Conservation (phyloP, 768 basidiomycete species). For the Pulveroboletus ravenelii region DNA sequence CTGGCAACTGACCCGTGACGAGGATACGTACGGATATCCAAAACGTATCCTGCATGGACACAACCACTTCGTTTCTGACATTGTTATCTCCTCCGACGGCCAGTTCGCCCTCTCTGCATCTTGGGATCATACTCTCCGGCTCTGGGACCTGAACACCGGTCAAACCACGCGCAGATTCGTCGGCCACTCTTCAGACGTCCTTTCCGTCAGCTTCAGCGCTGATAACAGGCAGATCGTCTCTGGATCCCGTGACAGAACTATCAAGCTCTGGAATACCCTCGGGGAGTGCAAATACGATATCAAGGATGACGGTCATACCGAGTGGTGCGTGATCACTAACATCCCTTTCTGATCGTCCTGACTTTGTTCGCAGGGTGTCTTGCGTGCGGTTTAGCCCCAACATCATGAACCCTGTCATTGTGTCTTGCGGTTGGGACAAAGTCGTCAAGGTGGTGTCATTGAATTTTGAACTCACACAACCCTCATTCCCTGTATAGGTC, state of each 20-base stretch:
- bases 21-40: conserved; percentile 89
- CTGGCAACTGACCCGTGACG: conserved; percentile 95
- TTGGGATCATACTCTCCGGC: conserved; percentile 99
- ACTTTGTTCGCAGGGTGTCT: conserved; percentile 67
- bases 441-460: conserved; percentile 85
- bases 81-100: conserved; percentile 98
- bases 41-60: conserved; percentile 97
- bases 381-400: conserved; percentile 99
- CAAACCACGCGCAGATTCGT: conserved; percentile 95
- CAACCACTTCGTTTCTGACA: conserved; percentile 99
- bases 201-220: conserved; percentile 98
- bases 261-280: conserved; percentile 99
- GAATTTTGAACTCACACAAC: background rate
- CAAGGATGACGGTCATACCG: conserved; percentile 95
- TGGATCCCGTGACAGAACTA: conserved; percentile 92
- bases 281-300: conserved; percentile 99
- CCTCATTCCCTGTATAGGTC: conserved; percentile 59
- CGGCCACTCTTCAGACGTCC: conserved; percentile 95
- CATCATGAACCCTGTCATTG: conserved; percentile 94
- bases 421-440: conserved; percentile 99
- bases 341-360: background rate
- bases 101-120: conserved; percentile 99
- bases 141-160: conserved; percentile 99
- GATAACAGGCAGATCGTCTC: conserved; percentile 99
- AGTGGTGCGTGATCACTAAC: conserved; percentile 56